A percentile compares a stretch with the other conserved stretches of the same genome.
Conservation (phyloP, 2,329 filamentous ascomycete species). For the Zelopaecilomyces penicillatus region DNA sequence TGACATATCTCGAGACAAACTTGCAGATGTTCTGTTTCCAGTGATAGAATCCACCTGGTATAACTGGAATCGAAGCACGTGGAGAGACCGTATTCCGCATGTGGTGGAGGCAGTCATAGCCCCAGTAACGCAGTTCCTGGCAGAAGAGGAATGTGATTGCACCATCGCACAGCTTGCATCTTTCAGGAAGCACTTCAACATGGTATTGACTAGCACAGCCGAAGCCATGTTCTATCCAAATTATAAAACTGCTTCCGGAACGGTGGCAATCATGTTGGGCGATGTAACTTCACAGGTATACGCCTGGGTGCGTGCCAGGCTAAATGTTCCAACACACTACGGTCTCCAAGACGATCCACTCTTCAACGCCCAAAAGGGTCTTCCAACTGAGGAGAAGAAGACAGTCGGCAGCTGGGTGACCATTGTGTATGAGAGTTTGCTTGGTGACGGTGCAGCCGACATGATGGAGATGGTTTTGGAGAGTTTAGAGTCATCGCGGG, state of each 20-base stretch:
- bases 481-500: too few relatives aligned
- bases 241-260: constrained; percentile 12
- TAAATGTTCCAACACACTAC: constrained; percentile 21
- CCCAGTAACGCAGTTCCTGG: constrained; percentile 19
- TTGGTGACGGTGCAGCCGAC: too few relatives aligned
- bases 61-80: constrained; percentile 18
- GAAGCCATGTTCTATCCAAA: constrained; percentile 20
- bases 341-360: constrained; percentile 24
- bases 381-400: constrained; percentile 18
- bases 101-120: constrained; percentile 20
- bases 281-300: constrained; percentile 23
- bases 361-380: constrained; percentile 15
- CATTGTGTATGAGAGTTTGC: too few relatives aligned
- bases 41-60: constrained; percentile 18
- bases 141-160: constrained; percentile 13
- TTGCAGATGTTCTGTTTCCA: constrained; percentile 2
- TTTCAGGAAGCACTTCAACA: constrained; percentile 15
- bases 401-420: constrained; percentile 9
- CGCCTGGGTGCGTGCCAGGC: constrained; percentile 19
- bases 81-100: constrained; percentile 20
- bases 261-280: constrained; percentile 20
- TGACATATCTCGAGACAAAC: too few relatives aligned
- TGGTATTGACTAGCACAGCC: constrained; percentile 12
- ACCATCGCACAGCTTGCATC: constrained; percentile 15
- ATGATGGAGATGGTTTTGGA: too few relatives aligned